Evolutionary conservation across 129 eudicot genomes (phyloP).

Genomic region (Pittosporum tobira): DNA sequence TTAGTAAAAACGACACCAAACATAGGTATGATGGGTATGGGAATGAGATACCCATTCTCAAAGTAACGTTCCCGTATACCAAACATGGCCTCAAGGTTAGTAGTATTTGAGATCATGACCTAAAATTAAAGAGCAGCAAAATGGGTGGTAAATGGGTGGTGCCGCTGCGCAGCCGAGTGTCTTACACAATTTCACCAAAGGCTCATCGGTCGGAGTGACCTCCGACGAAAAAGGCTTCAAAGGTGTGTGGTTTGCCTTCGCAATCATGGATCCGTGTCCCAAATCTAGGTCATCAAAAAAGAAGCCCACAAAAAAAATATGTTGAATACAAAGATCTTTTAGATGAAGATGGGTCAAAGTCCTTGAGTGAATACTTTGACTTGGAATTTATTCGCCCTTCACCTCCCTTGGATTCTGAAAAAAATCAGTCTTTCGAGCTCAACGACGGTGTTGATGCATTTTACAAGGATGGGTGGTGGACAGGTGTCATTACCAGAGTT

Average conservation of each 20-base stretch:
- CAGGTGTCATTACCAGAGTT: slow-evolving; percentile 45
- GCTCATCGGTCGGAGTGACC: slow-evolving; percentile 50
- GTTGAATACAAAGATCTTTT: slow-evolving; percentile 43
- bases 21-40: too few relatives aligned
- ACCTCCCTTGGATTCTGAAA: slow-evolving; percentile 23
- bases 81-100: too few relatives aligned
- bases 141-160: not conserved
- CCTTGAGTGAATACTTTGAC: slow-evolving; percentile 42
- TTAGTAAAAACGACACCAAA: too few relatives aligned
- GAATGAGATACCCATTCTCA: too few relatives aligned
- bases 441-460: slow-evolving; percentile 68
- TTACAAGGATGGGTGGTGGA: slow-evolving; percentile 79
- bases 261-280: slow-evolving; percentile 28
- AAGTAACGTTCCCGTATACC: too few relatives aligned
- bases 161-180: not conserved
- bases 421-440: slow-evolving; percentile 22
- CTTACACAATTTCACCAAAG: slow-evolving; percentile 16
- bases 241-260: slow-evolving; percentile 53
- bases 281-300: slow-evolving; percentile 2
- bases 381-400: slow-evolving; percentile 43
- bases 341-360: slow-evolving; percentile 28
- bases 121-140: not conserved
- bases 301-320: slow-evolving; percentile 6
- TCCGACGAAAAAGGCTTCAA: slow-evolving; percentile 49
- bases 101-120: too few relatives aligned